Percentiles rank a stretch among this genome's conserved stretches.
phyloP scores from a whole-genome alignment of 805 yeast species.

The Dipodascopsis uninucleata region DNA sequence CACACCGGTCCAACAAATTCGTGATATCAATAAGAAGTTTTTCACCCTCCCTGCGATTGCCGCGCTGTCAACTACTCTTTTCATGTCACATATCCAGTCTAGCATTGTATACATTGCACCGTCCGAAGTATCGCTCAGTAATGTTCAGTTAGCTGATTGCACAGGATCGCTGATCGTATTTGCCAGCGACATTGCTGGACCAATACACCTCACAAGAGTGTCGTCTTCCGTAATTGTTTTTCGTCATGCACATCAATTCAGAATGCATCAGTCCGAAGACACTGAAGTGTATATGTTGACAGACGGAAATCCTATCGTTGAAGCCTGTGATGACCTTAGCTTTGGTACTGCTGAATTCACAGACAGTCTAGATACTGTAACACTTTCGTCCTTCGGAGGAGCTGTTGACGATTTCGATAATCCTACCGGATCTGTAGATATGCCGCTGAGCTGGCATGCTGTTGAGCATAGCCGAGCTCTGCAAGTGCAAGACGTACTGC shows the following conservation, averaged over 20 bases:
- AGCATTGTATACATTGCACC: conserved; percentile 11
- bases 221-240: conserved; percentile 7
- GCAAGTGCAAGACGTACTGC: too few species aligned
- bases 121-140: conserved; percentile 1
- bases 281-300: conserved; percentile 7
- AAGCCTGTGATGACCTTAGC: conserved; percentile 14
- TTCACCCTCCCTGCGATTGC: background rate
- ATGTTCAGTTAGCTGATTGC: conserved; percentile 12
- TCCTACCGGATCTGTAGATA: conserved; percentile 34
- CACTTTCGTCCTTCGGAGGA: conserved; percentile 8
- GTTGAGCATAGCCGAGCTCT: too few species aligned
- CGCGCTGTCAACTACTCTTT: conserved; percentile 1
- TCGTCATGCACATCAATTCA: conserved; percentile 17
- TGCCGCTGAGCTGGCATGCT: too few species aligned
- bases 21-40: background rate
- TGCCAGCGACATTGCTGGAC: conserved; percentile 13
- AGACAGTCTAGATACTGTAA: conserved; percentile 6
- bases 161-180: conserved; percentile 9
- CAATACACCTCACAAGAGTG: conserved; percentile 16
- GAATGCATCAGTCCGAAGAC: conserved; percentile 21
- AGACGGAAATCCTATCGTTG: conserved; percentile 15
- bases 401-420: conserved; percentile 33
- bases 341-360: background rate
- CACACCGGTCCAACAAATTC: conserved; percentile 11
- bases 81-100: conserved; percentile 2